Evolutionary conservation across 2,329 filamentous ascomycete genomes (phyloP).

Genomic region (Tricladium varicosporioides): DNA sequence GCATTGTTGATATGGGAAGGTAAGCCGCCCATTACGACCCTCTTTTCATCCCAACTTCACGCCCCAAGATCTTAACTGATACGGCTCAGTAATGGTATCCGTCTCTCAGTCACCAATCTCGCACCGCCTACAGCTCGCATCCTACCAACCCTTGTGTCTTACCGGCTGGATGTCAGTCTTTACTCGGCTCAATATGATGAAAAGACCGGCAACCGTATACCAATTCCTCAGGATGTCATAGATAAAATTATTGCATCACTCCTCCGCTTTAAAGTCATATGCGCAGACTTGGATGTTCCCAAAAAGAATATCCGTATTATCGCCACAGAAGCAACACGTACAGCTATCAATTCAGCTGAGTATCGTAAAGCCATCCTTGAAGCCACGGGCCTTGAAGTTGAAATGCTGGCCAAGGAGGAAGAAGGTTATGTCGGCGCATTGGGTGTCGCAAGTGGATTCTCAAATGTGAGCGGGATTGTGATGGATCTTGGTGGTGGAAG

Average conservation of each 20-base stretch:
- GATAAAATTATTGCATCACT: constrained; percentile 49
- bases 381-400: constrained; percentile 57
- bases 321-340: constrained; percentile 66
- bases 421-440: constrained; percentile 65
- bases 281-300: constrained; percentile 55
- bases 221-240: constrained; percentile 53
- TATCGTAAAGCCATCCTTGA: constrained; percentile 51
- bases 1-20: constrained; percentile 40
- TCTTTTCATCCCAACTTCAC: background rate
- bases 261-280: constrained; percentile 55
- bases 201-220: constrained; percentile 40
- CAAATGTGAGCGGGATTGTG: constrained; percentile 59
- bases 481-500: constrained; percentile 73
- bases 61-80: background rate
- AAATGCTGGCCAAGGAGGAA: constrained; percentile 61
- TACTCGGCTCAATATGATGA: constrained; percentile 60
- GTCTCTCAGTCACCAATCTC: constrained; percentile 65
- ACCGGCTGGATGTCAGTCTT: constrained; percentile 59
- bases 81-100: constrained; percentile 63
- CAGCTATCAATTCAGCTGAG: constrained; percentile 56
- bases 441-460: constrained; percentile 64
- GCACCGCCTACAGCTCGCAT: constrained; percentile 56
- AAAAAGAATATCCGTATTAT: constrained; percentile 54
- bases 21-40: constrained; percentile 11
- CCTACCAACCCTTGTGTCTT: constrained; percentile 55